Evolutionary conservation across 78 protist species (phyloP).

Genomic region (Dictyostelium citrinum): DNA sequence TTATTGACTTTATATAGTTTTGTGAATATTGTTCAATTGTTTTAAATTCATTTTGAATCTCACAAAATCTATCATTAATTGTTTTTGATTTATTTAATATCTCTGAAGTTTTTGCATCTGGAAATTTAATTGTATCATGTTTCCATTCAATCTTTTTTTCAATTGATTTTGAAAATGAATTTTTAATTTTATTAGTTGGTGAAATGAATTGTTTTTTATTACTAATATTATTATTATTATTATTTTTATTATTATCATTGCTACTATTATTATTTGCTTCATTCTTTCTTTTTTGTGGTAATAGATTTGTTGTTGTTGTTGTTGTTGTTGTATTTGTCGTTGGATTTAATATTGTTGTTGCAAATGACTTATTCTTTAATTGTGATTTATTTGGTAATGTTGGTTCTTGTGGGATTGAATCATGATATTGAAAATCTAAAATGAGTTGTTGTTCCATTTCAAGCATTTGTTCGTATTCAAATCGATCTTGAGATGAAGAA

Average conservation of each 20-base stretch:
- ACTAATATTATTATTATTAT: background rate
- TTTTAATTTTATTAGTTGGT: background rate
- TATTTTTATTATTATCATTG: no score
- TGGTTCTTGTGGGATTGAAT: background rate
- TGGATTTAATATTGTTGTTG: background rate
- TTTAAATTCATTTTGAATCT: background rate
- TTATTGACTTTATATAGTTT: background rate
- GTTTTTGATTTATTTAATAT: background rate
- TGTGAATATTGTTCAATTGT: background rate
- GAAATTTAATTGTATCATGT: background rate
- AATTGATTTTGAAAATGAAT: background rate
- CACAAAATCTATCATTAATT: slow-evolving; percentile 1
- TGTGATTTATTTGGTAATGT: background rate
- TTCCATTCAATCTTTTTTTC: background rate
- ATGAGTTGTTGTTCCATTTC: background rate
- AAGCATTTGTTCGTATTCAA: background rate
- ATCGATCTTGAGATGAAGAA: background rate
- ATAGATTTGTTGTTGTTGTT: background rate
- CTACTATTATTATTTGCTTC: background rate
- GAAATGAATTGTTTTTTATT: background rate
- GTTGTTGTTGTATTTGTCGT: background rate
- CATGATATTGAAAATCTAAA: background rate
- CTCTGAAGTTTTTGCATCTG: slow-evolving; percentile 17
- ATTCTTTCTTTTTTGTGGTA: background rate
- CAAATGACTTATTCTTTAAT: background rate